Base-by-base conservation (phyloP, 2,329 filamentous ascomycete species). In the Canariomyces notabilis region DNA sequence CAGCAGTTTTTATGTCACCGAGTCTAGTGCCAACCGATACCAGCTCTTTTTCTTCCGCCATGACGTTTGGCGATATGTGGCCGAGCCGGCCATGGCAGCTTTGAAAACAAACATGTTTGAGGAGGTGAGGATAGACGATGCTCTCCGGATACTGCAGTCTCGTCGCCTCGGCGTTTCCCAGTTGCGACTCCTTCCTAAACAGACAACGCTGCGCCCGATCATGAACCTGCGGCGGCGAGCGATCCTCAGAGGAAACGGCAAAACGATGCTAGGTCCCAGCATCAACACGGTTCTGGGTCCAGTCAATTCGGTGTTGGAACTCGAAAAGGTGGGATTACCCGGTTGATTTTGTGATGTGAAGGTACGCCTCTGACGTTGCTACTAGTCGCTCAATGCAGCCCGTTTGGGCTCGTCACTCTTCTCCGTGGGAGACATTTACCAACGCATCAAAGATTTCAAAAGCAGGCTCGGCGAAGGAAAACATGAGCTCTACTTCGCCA, bases 31-130 rank as follows among this genome's bases (percentile, higher is more conserved):
- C 1, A 81, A 95, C 60, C 82, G 85, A 14, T 89, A 93, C 57
- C 80, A 82, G 21, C 69, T 97, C 1, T 95, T 95, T 64, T 98
- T 89, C 67, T 97, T 96, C 62, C 85, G 91, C 4, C 93, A 98
- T 54, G 93, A 98, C 64, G 74, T 93, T 8, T 98, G 93, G 93
- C 80, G 79, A 41, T 75, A 75, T 33, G 66, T 97, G 26, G 80
- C 84, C 2, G 83, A 90, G 56, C 86, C 89, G 6, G 80, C 84
- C 0, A 70, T 96, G 61, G 64, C 73, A 1, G 68, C 69, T 1
- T 68, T 97, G 18, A 93, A 85, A 59, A 56, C 68, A 2, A 75
- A 69, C 7, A 89, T 94, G 77, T 88, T 96, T 52, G 85, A 93
- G 54, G 86, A 93, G 57, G 69, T 96, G 33, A 79, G 76, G 34